Conservation (phyloP, 257 asterid species). For the Nicotiana knightiana region DNA sequence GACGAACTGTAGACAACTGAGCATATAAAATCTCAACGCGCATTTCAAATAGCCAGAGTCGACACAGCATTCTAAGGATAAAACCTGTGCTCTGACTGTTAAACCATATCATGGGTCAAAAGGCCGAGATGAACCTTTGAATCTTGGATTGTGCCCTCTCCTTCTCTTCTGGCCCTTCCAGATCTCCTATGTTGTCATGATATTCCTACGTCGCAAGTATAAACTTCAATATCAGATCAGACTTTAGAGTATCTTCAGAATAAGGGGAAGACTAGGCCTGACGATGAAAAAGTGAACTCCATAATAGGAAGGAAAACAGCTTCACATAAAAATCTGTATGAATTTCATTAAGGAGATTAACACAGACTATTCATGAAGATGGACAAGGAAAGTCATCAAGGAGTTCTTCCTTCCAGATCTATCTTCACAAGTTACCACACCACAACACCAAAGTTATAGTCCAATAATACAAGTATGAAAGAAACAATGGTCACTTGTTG, state of each 20-base stretch:
- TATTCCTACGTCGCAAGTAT: conserved; percentile 49
- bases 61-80: neutral
- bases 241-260: neutral
- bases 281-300: neutral
- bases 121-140: conserved; percentile 63
- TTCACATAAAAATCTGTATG: conserved; percentile 4
- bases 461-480: neutral
- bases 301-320: neutral
- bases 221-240: neutral
- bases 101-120: conserved; percentile 12
- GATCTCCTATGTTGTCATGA: conserved; percentile 89
- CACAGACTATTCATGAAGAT: neutral
- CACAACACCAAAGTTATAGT: neutral
- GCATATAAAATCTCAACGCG: neutral
- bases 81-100: neutral
- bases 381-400: neutral
- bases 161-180: conserved; percentile 96
- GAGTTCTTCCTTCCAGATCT: neutral
- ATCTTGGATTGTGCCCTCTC: conserved; percentile 79
- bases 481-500: neutral
- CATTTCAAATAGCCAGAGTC: neutral
- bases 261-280: neutral
- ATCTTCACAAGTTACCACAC: neutral
- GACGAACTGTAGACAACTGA: neutral
- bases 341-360: neutral